Evolutionary conservation across 495 filamentous ascomycete genomes (phyloP).

Genomic region (Penicillium longicatenatum): DNA sequence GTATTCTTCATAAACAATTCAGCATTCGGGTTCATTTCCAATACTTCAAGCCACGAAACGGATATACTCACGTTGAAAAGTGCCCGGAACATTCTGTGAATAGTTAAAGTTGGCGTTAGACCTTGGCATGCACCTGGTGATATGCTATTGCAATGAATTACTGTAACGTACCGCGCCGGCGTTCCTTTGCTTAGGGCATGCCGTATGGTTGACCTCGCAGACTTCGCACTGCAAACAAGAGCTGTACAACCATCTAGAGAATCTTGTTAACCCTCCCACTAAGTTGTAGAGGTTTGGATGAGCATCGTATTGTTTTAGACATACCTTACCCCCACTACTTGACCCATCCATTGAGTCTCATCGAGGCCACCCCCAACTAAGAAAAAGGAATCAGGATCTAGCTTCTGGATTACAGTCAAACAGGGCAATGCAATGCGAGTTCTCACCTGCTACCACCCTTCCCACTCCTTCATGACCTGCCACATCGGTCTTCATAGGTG

Average conservation of each 20-base stretch:
- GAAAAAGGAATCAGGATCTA: not conserved
- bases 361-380: conserved; percentile 36
- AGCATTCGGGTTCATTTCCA: not conserved
- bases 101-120: not conserved
- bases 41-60: not conserved
- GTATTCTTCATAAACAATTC: conserved; percentile 29
- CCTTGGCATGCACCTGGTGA: too few relatives aligned
- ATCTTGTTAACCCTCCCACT: not conserved
- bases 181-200: conserved; percentile 47
- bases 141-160: not conserved
- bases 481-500: conserved; percentile 49
- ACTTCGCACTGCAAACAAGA: conserved; percentile 48
- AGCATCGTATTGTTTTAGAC: not conserved
- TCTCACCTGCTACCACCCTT: conserved; percentile 37
- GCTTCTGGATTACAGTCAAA: not conserved
- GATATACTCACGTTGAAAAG: conserved; percentile 42
- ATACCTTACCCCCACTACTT: conserved; percentile 41
- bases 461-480: conserved; percentile 49
- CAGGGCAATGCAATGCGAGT: not conserved
- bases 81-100: conserved; percentile 45
- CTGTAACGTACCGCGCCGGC: conserved; percentile 42
- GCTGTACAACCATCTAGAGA: conserved; percentile 45
- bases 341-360: conserved; percentile 36
- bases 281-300: not conserved
- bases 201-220: conserved; percentile 48